These are phyloP conservation scores for Fusarium papillatum DNA, from an alignment of 2,329 filamentous ascomycete genomes.

Conservation along the genomic window DNA sequence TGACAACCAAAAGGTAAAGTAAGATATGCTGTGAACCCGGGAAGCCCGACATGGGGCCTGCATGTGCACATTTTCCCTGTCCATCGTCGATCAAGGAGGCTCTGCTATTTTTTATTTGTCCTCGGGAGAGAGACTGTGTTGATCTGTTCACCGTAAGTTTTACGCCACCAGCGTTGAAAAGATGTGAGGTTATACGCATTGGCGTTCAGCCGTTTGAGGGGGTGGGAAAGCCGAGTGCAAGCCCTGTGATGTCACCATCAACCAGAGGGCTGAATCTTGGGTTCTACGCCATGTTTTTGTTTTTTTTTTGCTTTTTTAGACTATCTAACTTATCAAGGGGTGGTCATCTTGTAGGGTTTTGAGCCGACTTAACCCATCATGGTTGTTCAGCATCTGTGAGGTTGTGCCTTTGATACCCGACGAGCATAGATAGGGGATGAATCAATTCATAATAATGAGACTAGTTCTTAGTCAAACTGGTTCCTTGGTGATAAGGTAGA, in stretches of 20 bases:
- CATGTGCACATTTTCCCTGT: background rate
- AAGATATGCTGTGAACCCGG: background rate
- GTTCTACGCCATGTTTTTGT: background rate
- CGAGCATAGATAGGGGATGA: background rate
- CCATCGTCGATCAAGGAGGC: background rate
- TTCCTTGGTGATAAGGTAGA: background rate
- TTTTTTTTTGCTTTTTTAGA: constrained; percentile 8
- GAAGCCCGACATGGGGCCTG: background rate
- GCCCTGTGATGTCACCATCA: background rate
- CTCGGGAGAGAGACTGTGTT: background rate
- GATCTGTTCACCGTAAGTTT: background rate
- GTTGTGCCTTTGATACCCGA: constrained; percentile 10
- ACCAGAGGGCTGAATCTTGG: background rate
- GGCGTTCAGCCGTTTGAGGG: background rate
- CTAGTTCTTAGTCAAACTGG: background rate
- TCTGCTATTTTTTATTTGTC: background rate
- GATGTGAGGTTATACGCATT: constrained; percentile 2
- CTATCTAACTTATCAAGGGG: background rate
- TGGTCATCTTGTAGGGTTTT: constrained; percentile 3
- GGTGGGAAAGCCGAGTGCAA: background rate
- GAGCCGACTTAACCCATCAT: constrained; percentile 5
- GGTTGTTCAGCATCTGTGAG: background rate
- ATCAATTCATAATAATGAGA: background rate
- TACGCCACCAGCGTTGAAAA: background rate
- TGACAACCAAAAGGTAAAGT: background rate